These are phyloP conservation scores for Pseudonitzschia pungens DNA, from an alignment of 108 stramenopile species.

Conservation along the genomic window DNA sequence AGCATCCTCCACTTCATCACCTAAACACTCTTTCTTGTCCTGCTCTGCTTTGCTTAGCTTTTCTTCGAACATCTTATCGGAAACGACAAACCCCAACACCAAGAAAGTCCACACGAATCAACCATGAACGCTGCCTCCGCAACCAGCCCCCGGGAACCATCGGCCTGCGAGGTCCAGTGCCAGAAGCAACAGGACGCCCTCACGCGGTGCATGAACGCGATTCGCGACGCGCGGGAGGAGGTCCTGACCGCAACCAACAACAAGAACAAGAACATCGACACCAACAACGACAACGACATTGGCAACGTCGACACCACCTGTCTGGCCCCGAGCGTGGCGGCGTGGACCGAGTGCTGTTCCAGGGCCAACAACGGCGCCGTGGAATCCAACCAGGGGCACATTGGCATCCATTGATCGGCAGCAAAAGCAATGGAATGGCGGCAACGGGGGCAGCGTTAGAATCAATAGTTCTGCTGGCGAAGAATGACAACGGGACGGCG, in stretches of 20 bases:
- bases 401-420: background rate
- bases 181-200: background rate
- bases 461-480: too few species aligned
- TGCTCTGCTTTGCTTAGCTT: too few species aligned
- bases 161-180: constrained; percentile 1
- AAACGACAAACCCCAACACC: too few species aligned
- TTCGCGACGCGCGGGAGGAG: background rate
- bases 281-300: background rate
- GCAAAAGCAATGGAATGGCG: too few species aligned
- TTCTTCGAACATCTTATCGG: too few species aligned
- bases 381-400: background rate
- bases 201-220: constrained; percentile 3
- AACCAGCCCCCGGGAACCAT: background rate
- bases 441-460: background rate
- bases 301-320: background rate
- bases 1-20: too few species aligned
- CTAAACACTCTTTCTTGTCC: too few species aligned
- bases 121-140: too few species aligned
- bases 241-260: background rate
- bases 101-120: too few species aligned
- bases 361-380: constrained; percentile 1
- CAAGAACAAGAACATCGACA: background rate
- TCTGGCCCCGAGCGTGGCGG: background rate
- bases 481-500: too few species aligned
- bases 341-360: constrained; percentile 6